A percentile compares a stretch with the other conserved stretches of the same genome.
Evolutionary conservation across 495 filamentous ascomycete species (phyloP).

Genomic region (Penicillium atrosanguineum): DNA sequence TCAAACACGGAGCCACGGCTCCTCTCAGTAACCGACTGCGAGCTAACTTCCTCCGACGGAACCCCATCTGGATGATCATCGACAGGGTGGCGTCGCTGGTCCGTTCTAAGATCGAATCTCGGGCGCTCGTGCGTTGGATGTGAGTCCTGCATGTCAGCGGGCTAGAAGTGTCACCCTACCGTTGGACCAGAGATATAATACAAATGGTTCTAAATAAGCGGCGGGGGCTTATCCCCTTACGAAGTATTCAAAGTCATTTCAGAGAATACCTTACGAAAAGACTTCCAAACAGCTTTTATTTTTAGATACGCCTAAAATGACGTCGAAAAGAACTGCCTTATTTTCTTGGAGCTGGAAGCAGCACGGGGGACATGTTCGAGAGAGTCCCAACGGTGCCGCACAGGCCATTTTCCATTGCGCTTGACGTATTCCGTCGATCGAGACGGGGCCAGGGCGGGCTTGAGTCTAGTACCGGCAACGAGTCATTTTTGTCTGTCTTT

Average conservation of each 20-base stretch:
- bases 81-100: constrained; percentile 3
- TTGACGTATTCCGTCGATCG: constrained; percentile 9
- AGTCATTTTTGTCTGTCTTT: background rate
- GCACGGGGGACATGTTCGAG: no score
- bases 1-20: background rate
- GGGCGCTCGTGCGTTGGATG: background rate
- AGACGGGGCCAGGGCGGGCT: background rate
- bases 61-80: constrained; percentile 6
- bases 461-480: background rate
- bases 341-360: no score
- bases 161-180: background rate
- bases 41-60: constrained; percentile 6
- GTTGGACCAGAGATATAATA: no score
- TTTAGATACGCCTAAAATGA: no score
- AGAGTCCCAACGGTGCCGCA: background rate
- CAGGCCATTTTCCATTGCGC: constrained; percentile 1
- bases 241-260: no score
- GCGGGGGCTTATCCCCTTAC: no score
- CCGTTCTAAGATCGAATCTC: background rate
- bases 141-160: background rate
- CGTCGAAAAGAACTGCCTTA: no score
- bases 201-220: no score
- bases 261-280: no score
- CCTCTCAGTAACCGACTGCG: background rate
- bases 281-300: no score